Conservation (phyloP, 208 protist genomes). For the Leishmania gerbilli region DNA sequence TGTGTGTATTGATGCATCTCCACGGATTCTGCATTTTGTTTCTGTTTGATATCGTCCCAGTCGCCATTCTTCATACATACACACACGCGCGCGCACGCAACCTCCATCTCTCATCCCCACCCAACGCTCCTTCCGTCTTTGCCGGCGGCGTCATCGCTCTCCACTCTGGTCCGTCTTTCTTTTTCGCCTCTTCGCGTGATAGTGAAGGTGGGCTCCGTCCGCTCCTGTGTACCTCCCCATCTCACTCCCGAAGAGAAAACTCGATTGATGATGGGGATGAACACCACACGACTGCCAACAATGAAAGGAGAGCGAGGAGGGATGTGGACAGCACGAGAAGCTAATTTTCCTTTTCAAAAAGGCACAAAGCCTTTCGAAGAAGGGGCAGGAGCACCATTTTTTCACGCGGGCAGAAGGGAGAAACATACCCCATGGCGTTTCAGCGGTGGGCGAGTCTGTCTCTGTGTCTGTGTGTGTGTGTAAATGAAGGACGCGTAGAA, state of each 20-base stretch:
- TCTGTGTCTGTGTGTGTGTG: background rate
- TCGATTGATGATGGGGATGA: background rate
- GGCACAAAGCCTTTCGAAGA: background rate
- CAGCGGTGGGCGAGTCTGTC: background rate
- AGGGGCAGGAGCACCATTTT: background rate
- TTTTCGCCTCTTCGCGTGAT: slow-evolving; percentile 6
- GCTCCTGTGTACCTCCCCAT: slow-evolving; percentile 6
- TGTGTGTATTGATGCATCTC: background rate
- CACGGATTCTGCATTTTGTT: background rate
- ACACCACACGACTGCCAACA: background rate
- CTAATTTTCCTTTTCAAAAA: background rate
- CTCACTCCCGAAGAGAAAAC: background rate
- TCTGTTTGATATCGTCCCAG: background rate
- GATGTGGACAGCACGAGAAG: background rate
- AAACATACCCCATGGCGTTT: background rate
- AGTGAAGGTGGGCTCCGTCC: background rate
- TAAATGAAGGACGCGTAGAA: background rate
- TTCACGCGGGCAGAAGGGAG: background rate
- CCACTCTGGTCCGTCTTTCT: background rate
- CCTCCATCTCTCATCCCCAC: background rate
- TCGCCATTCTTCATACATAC: background rate
- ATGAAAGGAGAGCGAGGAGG: background rate
- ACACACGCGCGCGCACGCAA: background rate
- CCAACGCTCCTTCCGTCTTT: background rate
- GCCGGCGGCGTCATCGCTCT: background rate